Evolutionary conservation across 31 red algal species (phyloP), one percentile per base, ranked within the genome.

Genomic region (Asparagopsis taxiformis): DNA sequence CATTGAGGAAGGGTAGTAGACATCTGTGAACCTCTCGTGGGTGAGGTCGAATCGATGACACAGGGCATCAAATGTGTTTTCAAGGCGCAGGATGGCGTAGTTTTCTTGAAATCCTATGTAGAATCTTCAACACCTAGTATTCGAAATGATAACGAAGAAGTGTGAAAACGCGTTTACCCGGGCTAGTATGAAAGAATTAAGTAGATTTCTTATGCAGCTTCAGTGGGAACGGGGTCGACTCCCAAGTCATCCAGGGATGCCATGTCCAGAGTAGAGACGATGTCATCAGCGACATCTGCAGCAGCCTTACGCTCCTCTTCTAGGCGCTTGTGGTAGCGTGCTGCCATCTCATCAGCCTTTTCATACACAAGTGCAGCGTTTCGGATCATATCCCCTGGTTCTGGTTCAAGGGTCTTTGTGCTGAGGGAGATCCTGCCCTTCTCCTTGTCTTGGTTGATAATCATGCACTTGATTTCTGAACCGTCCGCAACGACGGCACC

Each of bases 301-400:
- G 88, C 82, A 6, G 94, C 94, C 46, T 82, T 79, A 20, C 88
- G 74, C 56, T 97, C 94, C 62, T 92, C 94, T 68, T 94, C 96
- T 38, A 99, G 58, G 34, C 92, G 83, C 62, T 91, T 70, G 33
- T 92, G 77, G 65, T 99, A 95, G 4, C 82, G 75, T 53, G 50
- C 65, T 8, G 91, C 91, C 84, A 95, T 95, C 62, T 95, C 91
- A 24, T 94, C 96, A 19, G 96, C 96, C 50, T 53, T 79, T 41
- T 95, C 96, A 68, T 61, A 99, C 10, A 99, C 96, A 11, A 84
- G 30, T 31, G 78, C 59, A 6, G 91, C 56, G 52, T 90, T 60
- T 33, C 82, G 77, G 60, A 99, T 70, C 91, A 99, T 95, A 50
- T 99, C 96, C 73, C 96, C 96, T 0, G 96, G 96, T 68, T 99